A percentile compares a stretch with the other conserved stretches of the same genome.
These are phyloP conservation scores for Theileria equi DNA, from an alignment of 169 alveolate genomes.

Conservation along the genomic window DNA sequence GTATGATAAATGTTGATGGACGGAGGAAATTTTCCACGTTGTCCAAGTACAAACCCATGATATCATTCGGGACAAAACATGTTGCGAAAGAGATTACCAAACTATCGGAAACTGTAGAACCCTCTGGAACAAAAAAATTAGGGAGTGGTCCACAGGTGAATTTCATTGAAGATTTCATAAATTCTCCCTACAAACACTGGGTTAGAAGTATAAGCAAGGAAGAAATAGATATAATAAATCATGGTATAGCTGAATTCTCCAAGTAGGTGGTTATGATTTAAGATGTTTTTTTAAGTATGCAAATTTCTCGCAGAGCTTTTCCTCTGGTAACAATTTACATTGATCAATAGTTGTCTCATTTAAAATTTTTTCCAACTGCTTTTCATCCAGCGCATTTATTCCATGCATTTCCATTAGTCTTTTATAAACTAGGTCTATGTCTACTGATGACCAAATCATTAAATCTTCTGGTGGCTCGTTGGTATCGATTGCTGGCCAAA, in stretches of 20 bases:
- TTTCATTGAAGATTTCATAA: neutral
- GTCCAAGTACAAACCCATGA: neutral
- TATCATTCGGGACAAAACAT: neutral
- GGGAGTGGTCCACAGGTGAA: neutral
- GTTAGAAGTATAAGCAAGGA: neutral
- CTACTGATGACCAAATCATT: constrained; percentile 48
- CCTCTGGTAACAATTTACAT: constrained; percentile 18
- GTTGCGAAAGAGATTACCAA: neutral
- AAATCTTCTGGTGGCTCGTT: constrained; percentile 37
- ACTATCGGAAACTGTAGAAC: neutral
- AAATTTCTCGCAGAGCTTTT: constrained; percentile 40
- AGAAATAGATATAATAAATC: neutral
- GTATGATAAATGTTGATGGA: neutral
- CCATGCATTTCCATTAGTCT: constrained; percentile 33
- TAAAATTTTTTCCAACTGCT: constrained; percentile 24
- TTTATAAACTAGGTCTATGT: constrained; percentile 53
- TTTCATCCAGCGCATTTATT: constrained; percentile 22
- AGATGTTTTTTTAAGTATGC: constrained; percentile 47
- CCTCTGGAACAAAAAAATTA: neutral
- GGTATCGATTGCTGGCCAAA: constrained; percentile 56
- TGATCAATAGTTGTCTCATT: constrained; percentile 18
- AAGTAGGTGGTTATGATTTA: neutral
- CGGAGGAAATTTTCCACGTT: neutral
- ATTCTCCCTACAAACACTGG: constrained; percentile 1
- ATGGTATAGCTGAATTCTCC: neutral